These are phyloP conservation scores for Metschnikowia hibisci DNA, from an alignment of 805 yeast genomes.

Conservation along the genomic window DNA sequence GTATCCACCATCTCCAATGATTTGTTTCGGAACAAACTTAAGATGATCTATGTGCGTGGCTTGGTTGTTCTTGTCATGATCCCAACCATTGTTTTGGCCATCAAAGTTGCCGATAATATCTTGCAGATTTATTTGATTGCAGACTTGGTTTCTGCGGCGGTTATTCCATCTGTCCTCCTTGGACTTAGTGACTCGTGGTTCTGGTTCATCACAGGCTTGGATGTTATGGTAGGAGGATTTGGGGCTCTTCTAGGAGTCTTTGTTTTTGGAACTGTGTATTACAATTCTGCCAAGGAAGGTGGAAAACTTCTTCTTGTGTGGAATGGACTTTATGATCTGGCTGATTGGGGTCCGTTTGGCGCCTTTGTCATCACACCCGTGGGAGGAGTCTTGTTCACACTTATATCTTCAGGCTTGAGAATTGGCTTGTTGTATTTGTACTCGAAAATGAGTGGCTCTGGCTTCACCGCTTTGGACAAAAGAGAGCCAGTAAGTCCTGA, in stretches of 20 bases:
- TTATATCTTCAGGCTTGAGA: constrained; percentile 49
- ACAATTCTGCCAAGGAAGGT: constrained; percentile 67
- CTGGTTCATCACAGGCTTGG: constrained; percentile 73
- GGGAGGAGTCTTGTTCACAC: constrained; percentile 64
- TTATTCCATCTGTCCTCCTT: constrained; percentile 77
- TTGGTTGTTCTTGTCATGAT: constrained; percentile 73
- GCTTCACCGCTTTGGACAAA: constrained; percentile 45
- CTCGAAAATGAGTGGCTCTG: constrained; percentile 32
- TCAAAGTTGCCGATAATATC: constrained; percentile 76
- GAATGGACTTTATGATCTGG: constrained; percentile 71
- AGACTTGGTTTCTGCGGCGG: constrained; percentile 81
- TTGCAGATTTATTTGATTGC: constrained; percentile 87
- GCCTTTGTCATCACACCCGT: constrained; percentile 90
- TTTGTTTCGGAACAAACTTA: constrained; percentile 75
- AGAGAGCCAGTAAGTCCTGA: constrained; percentile 21
- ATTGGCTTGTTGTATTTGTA: constrained; percentile 28
- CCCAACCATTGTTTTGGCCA: constrained; percentile 84
- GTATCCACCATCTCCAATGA: constrained; percentile 89
- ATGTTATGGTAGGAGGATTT: constrained; percentile 76
- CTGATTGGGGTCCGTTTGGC: constrained; percentile 93
- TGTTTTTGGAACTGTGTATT: constrained; percentile 80
- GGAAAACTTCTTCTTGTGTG: constrained; percentile 68
- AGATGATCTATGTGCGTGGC: constrained; percentile 60
- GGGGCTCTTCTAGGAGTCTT: constrained; percentile 80
- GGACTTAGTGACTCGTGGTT: constrained; percentile 62